Conservation (phyloP, 805 yeast species). For the Lachancea meyersii region DNA sequence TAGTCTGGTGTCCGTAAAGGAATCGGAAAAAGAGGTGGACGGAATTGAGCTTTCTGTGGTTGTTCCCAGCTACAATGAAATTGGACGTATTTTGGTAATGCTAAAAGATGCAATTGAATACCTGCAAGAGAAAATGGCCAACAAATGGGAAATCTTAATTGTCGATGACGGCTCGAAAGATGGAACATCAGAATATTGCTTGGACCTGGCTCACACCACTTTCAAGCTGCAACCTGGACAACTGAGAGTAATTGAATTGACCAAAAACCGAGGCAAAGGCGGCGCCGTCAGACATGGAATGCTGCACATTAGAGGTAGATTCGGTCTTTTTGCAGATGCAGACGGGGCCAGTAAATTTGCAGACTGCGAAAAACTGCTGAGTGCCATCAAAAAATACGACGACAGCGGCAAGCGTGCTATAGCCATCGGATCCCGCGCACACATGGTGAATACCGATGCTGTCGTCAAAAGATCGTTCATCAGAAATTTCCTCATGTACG, state of each 20-base stretch:
- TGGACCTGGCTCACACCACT: slow-evolving; percentile 45
- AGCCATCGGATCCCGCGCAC: slow-evolving; percentile 92
- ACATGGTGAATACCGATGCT: slow-evolving; percentile 92
- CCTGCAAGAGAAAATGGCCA: slow-evolving; percentile 35
- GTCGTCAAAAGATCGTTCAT: slow-evolving; percentile 89
- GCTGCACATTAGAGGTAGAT: slow-evolving; percentile 63
- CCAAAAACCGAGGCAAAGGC: slow-evolving; percentile 83
- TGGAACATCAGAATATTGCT: slow-evolving; percentile 66
- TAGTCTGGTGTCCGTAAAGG: slow-evolving; percentile 21
- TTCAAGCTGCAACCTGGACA: slow-evolving; percentile 48
- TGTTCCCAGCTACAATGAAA: slow-evolving; percentile 92
- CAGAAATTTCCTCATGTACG: slow-evolving; percentile 88
- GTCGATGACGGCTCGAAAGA: slow-evolving; percentile 93
- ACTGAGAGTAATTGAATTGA: slow-evolving; percentile 64
- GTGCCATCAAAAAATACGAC: slow-evolving; percentile 34
- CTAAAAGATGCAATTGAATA: slow-evolving; percentile 59
- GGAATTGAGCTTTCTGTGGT: slow-evolving; percentile 64
- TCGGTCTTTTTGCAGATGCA: slow-evolving; percentile 88
- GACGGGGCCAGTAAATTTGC: slow-evolving; percentile 89
- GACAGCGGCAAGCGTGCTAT: slow-evolving; percentile 42
- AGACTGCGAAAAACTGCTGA: slow-evolving; percentile 53
- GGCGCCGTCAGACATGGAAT: slow-evolving; percentile 97
- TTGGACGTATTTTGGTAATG: slow-evolving; percentile 62
- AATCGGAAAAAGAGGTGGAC: slow-evolving; percentile 18
- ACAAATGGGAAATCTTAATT: slow-evolving; percentile 58